Percentiles rank a stretch among this genome's conserved stretches.
phyloP scores from a whole-genome alignment of 2,329 filamentous ascomycete genomes.

The Pyrenophora seminiperda region DNA sequence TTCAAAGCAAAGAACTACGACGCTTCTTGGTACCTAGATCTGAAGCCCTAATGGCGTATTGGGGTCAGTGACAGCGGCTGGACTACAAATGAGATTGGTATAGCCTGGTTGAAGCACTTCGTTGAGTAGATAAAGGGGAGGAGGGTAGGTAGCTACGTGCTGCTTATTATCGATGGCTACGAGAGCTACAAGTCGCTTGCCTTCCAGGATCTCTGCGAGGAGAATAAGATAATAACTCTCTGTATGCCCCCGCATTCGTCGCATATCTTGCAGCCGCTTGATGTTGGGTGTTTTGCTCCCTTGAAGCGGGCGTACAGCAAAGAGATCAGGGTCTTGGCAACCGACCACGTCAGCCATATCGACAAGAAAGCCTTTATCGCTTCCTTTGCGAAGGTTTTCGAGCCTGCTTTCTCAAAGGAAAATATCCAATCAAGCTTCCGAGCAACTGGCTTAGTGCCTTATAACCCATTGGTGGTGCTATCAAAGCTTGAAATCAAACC shows the following conservation, averaged over 20 bases:
- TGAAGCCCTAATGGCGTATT: neutral
- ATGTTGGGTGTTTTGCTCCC: slow-evolving; percentile 42
- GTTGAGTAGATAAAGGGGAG: neutral
- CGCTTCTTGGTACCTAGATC: slow-evolving; percentile 5
- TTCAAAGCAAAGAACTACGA: slow-evolving; percentile 13
- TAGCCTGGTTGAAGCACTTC: neutral
- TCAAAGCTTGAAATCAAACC: no score
- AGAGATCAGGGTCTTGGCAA: neutral
- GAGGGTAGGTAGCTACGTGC: neutral
- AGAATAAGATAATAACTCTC: slow-evolving; percentile 5
- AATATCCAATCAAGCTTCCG: neutral
- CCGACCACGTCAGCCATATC: neutral
- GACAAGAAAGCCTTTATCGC: neutral
- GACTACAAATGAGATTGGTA: neutral
- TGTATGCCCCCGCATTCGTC: neutral
- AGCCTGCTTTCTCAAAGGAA: neutral
- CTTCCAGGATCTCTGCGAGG: neutral
- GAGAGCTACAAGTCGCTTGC: slow-evolving; percentile 12
- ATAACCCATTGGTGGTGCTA: no score
- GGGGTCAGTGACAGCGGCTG: neutral
- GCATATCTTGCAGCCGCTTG: slow-evolving; percentile 42
- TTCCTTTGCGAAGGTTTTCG: neutral
- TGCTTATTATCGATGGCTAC: slow-evolving; percentile 20
- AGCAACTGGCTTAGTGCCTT: no score
- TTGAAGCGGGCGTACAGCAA: slow-evolving; percentile 45